Base-by-base conservation (phyloP, 2,329 filamentous ascomycete genomes). In the Dactylellina leptospora region DNA sequence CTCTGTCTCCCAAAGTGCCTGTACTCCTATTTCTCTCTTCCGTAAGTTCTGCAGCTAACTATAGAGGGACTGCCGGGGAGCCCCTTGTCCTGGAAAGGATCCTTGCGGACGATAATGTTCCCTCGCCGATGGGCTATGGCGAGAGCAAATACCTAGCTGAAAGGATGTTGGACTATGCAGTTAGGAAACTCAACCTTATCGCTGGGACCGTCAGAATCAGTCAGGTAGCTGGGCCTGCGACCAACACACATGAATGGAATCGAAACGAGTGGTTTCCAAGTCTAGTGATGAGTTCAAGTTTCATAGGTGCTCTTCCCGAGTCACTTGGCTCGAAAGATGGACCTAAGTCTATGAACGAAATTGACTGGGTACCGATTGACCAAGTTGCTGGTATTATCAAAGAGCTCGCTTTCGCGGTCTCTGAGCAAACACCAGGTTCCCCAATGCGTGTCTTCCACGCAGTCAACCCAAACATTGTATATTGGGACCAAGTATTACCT, bases 131-230 rank as follows among this genome's bases (percentile, higher is more conserved):
- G 2, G 84, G 84, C 16, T 86, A 86, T 72, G 79, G 78, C n/a
- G 83, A 86, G 5, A 84, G 82, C 3, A 86, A 86, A 73, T 82
- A 75, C 38, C 79, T 80, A 0, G 85, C 83, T 75, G 84, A 86
- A 74, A 76, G 78, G 2, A 83, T 85, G 77, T 79, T 86, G 0
- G 80, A 83, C 51, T 77, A 80, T 53, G 85, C 84, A 0, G 76
- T 85, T 2, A 80, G 82, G 59, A 75, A 77, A n/a, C 76, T 82
- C 70, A 77, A 74, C 0, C 84, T 86, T 78, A 80, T 79, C 13
- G 71, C 82, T 0, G 82, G 81, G 78, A 77, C 76, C 0, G 81
- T 83, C 0, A 80, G 85, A 0, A 78, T 82, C 0, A 85, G 83
- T 0, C 85, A 87, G 75, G 83, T 87, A 40, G 79, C 84, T 0